Evolutionary conservation across 352 stramenopile genomes (phyloP), one percentile per base, ranked within the genome.

Genomic region (Phytophthora niederhauseri): DNA sequence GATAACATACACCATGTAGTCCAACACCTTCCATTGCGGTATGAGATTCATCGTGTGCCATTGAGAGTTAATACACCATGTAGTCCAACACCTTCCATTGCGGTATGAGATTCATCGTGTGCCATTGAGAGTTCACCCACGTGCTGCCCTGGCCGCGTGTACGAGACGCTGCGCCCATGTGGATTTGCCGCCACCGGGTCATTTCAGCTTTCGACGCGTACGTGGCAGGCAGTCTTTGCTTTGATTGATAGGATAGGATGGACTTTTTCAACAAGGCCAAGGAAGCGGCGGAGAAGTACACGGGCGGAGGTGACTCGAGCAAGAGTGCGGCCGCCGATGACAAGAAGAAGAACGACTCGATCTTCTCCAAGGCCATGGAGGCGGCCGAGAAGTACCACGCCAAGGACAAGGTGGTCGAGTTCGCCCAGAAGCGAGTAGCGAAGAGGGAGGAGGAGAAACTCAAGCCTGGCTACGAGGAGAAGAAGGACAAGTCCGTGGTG

Each of bases 241-340:
- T n/a, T 38, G 38, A 49, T 5, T 55, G 49, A 55, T 24, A 55
- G 24, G 22, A 36, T n/a, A n/a, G n/a, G n/a, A 75, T 75, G 68
- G 68, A 75, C 11, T 68, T 75, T 8, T 64, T 75, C 4, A 75
- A 70, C 41, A 75, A 75, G 49, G 68, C 68, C 34, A 75, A 75
- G 36, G 61, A 75, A 36, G 64, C 54, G 20, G 57, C 50, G 6
- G 57, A 61, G 56, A 71, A 71, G 57, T 66, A 66, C 28, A 51
- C 34, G 26, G 45, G 57, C 34, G 53, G 57, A 20, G 38, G 61
- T 17, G 54, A 74, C 26, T 60, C 66, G 26, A 70, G 43, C 41
- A 57, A 36, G 24, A 72, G 62, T 7, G 63, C 31, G 1, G 15
- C 36, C 6, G 36, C 36, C 12, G 53, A 57, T 22, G 53, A 56